Conservation (phyloP, 352 stramenopile genomes). For the Phytophthora pinifolia region DNA sequence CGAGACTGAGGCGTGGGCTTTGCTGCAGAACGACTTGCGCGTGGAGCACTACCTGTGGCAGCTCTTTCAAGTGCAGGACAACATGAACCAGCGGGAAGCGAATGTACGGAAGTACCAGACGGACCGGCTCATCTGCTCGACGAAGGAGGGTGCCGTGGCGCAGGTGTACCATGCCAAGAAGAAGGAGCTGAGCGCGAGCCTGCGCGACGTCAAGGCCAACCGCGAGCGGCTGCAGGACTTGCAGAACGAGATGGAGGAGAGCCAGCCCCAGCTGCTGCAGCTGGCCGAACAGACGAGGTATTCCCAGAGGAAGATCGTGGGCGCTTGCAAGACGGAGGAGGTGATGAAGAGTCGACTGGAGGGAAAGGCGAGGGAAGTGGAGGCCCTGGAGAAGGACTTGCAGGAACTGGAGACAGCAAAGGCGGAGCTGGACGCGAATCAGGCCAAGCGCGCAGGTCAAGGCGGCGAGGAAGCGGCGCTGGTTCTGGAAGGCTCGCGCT, state of each 20-base stretch:
- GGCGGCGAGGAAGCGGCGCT: constrained; percentile 46
- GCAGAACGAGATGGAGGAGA: constrained; percentile 85
- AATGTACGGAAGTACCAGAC: constrained; percentile 57
- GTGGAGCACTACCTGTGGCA: constrained; percentile 96
- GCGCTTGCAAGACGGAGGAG: constrained; percentile 48
- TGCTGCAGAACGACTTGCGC: constrained; percentile 60
- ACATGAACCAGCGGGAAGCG: constrained; percentile 86
- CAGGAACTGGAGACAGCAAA: constrained; percentile 63
- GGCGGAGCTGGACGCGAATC: constrained; percentile 49
- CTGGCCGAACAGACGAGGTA: constrained; percentile 91
- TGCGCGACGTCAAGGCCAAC: constrained; percentile 64
- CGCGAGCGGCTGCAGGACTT: constrained; percentile 74
- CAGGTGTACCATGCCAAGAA: constrained; percentile 69
- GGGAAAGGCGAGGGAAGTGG: constrained; percentile 86
- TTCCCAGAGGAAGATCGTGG: constrained; percentile 61
- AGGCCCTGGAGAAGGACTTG: constrained; percentile 73
- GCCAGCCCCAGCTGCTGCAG: constrained; percentile 71
- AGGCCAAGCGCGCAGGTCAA: constrained; percentile 33
- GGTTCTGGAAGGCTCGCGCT: constrained; percentile 57
- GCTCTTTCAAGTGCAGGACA: constrained; percentile 93
- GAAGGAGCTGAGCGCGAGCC: constrained; percentile 53
- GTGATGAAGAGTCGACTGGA: constrained; percentile 74
- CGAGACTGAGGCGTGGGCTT: background rate
- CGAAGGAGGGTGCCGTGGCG: constrained; percentile 52
- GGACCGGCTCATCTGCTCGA: constrained; percentile 34